Percentiles rank a stretch among this genome's conserved stretches.
Evolutionary conservation across 768 basidiomycete species (phyloP).

Genomic region (Termitomyces titanicus): DNA sequence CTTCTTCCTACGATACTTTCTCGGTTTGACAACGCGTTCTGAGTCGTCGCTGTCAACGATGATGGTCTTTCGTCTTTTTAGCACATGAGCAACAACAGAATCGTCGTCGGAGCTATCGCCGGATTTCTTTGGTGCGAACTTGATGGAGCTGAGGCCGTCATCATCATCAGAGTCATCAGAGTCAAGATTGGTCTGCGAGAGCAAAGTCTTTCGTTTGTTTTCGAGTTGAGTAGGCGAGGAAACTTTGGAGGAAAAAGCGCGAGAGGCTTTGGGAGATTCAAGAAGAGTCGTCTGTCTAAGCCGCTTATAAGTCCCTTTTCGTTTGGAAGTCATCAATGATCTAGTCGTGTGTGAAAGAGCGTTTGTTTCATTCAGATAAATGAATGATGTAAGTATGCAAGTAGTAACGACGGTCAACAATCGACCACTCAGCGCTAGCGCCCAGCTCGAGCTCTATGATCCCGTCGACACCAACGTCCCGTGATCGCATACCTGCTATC

Average conservation of each 20-base stretch:
- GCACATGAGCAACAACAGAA: not conserved
- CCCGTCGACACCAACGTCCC: slow-evolving; percentile 5
- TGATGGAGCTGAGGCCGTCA: slow-evolving; percentile 44
- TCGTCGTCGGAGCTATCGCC: not conserved
- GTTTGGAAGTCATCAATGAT: slow-evolving; percentile 17
- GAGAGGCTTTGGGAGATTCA: slow-evolving; percentile 27
- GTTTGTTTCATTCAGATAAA: too few relatives aligned
- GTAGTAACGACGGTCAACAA: too few relatives aligned
- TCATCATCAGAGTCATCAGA: slow-evolving; percentile 15
- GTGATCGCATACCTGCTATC: slow-evolving; percentile 7
- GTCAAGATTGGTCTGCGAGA: slow-evolving; percentile 1
- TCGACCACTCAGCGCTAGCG: too few relatives aligned
- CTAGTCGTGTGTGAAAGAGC: not conserved
- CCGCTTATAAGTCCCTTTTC: slow-evolving; percentile 19
- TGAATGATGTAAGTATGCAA: too few relatives aligned
- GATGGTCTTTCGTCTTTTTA: slow-evolving; percentile 12
- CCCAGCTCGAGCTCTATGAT: too few relatives aligned
- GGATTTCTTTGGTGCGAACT: slow-evolving; percentile 36
- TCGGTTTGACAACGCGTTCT: not conserved
- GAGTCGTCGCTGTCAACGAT: slow-evolving; percentile 14
- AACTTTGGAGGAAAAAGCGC: slow-evolving; percentile 9
- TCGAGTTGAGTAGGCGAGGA: slow-evolving; percentile 1
- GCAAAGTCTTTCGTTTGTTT: slow-evolving; percentile 10
- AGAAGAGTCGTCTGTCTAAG: slow-evolving; percentile 44
- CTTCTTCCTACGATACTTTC: slow-evolving; percentile 9